Base-by-base conservation (phyloP, 1,139 yeast genomes). In the Lodderomyces pseudojiufengensis region DNA sequence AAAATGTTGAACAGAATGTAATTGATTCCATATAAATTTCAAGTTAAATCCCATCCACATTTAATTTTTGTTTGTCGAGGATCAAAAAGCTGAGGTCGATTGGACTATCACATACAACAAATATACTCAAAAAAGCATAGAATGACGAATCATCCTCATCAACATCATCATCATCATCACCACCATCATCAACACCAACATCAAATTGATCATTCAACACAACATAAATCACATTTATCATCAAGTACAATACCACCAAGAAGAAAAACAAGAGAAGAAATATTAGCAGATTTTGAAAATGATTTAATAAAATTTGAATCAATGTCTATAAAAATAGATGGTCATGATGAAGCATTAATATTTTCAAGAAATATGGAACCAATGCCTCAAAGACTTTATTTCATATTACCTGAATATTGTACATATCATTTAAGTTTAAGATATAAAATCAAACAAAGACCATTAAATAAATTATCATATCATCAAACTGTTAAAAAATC, bases 401-500 rank as follows among this genome's bases (percentile, higher is more conserved):
- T 63, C 33, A 38, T 45, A 4, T 42, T 65, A 12, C 70, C 71
- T 1, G 71, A 65, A 39, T 45, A 50, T 32, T 47, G 59, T n/a
- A 52, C 49, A 6, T 65, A 64, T 44, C 48, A 48, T 10, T 46
- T 62, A 35, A 57, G 61, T 4, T 48, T 65, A 27, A 54, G 51
- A 30, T 63, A 54, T 39, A 51, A 44, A 29, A 65, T 61, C 22
- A 52, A 49, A 32, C 42, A 50, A 27, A 47, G 52, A 29, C 52
- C 59, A 3, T 45, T 64, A 35, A 45, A 45, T 25, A 45, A 52
- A 7, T 49, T 64, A 34, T 47, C 48, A 9, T 64, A 65, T 47
- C 55, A 58, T 39, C 71, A 65, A 42, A 55, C 50, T 9, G 63
- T 63, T 18, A 60, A 52, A 46, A 63, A 55, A 40, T 54, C 49